Base-by-base conservation (phyloP, 1,284 basidiomycete genomes). In the Fomitopsis betulina region DNA sequence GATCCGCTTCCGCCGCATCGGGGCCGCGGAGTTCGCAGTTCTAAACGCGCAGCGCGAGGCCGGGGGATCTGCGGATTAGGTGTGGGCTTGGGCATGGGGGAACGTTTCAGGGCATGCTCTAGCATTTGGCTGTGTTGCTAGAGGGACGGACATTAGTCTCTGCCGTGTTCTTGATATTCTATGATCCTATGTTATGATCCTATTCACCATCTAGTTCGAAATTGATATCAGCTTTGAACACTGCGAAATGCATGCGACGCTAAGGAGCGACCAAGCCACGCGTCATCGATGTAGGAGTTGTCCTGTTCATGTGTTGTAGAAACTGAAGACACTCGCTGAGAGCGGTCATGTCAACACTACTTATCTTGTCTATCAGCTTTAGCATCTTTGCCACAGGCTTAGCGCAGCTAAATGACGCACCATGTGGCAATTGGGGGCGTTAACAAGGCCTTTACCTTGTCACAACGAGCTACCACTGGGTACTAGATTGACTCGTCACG, bases 1-100 rank as follows among this genome's bases (percentile, higher is more conserved):
- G 10, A 72, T 70, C 38, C 63, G 58, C 60, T 72, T 72, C 61
- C 63, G 67, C n/a, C 57, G 54, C 3, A 62, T 72, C 49, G 40
- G 62, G 5, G 67, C 69, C 23, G 64, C 45, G 0, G 67, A 72
- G 57, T 69, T 65, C 54, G 60, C 51, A 21, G 51, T 50, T 10
- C 62, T 70, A 61, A 58, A 60, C 33, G 63, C 62, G 12, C 60
- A 70, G 55, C 67, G 65, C 13, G 60, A 51, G 58, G 63, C 60
- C n/a, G 65, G 54, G 59, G 62, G 25, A 25, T 45, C 33, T 53
- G 57, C 23, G 58, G 56, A 55, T 55, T 38, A 39, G 30, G 54
- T 19, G 50, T 47, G 15, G 51, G 47, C 10, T 21, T 32, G 51
- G 25, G 40, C 10, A 50, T 43, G 38, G 17, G 39, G 6, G 5